A percentile compares a stretch with the other conserved stretches of the same genome.
Conservation (phyloP, 2,329 filamentous ascomycete genomes). For the Stylonectria norvegica region DNA sequence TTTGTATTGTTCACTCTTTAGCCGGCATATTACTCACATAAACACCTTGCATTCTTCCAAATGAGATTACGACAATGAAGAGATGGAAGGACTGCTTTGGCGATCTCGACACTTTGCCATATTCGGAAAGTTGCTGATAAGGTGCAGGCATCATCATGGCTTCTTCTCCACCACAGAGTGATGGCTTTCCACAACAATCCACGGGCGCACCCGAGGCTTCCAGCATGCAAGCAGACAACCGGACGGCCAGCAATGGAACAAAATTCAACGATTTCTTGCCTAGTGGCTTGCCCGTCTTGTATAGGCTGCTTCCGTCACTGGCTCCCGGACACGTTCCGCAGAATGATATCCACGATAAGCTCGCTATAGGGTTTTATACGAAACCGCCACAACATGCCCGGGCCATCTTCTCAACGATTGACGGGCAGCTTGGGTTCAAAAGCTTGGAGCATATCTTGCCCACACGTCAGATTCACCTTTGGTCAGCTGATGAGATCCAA, state of each 20-base stretch:
- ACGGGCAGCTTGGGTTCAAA: conserved; percentile 30
- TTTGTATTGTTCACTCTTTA: too few species aligned
- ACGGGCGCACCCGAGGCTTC: too few species aligned
- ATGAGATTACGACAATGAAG: too few species aligned
- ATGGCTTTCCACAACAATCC: conserved; percentile 13
- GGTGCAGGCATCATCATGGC: conserved; percentile 19
- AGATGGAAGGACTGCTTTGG: too few species aligned
- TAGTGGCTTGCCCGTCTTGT: conserved; percentile 33
- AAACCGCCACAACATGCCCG: conserved; percentile 27
- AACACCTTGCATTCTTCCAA: too few species aligned
- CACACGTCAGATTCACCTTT: conserved; percentile 33
- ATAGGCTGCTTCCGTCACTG: conserved; percentile 32
- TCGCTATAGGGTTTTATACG: conserved; percentile 37
- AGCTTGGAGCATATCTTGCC: conserved; percentile 26
- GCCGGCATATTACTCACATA: too few species aligned
- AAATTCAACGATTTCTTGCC: conserved; percentile 34
- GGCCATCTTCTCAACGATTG: conserved; percentile 40
- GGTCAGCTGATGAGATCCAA: conserved; percentile 40
- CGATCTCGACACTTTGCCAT: too few species aligned
- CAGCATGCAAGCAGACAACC: conserved; percentile 23
- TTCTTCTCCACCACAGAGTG: conserved; percentile 4
- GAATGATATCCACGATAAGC: conserved; percentile 35
- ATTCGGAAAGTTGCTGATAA: too few species aligned
- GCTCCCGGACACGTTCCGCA: conserved; percentile 23
- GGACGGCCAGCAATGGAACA: conserved; percentile 22